Evolutionary conservation across 2,329 filamentous ascomycete genomes (phyloP), one percentile per base, ranked within the genome.

Genomic region (Ascomycota sp.): DNA sequence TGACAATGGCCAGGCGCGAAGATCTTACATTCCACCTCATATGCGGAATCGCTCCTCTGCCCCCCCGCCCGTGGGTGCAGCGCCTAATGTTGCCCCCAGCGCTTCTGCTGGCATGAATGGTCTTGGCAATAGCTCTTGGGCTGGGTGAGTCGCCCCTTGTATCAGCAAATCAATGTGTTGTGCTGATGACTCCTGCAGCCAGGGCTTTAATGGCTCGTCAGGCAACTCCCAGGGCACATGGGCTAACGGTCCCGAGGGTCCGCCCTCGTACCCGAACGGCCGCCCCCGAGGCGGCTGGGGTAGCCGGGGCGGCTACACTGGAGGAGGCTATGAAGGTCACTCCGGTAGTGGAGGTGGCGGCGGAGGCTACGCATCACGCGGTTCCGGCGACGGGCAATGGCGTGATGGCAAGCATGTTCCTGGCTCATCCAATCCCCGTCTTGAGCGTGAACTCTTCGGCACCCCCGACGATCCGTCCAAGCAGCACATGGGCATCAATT

Each of bases 401-500:
- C 74, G 75, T 48, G 86, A 95, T 42, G 89, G 89, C 56, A 93
- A 95, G 67, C 89, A 98, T 62, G 63, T 94, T 44, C 69, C 86
- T 35, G 89, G 89, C 34, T 82, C 85, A 38, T 55, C 75, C 43
- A 95, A 95, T 62, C 68, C 75, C 39, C 83, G 86, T 43, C 41
- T 92, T 28, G 89, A 98, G 69, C 85, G 85, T 44, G 89, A 98
- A 51, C 77, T 98, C 30, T 98, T 94, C 53, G 89, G 89, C 47
- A 64, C 77, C 30, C 63, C 75, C 43, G 86, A 95, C 54, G 89
- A 95, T 49, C 82, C 86, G 38, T 73, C 77, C 41, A 95, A 94
- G 68, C 80, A 93, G 55, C 80, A 91, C 48, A 94, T 83, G 22
- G 89, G 89, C 57, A 95, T 98, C 77, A 98, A 98, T 70, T 98